Conservation (phyloP, 2,329 filamentous ascomycete genomes). For the Xylaria sp. region DNA sequence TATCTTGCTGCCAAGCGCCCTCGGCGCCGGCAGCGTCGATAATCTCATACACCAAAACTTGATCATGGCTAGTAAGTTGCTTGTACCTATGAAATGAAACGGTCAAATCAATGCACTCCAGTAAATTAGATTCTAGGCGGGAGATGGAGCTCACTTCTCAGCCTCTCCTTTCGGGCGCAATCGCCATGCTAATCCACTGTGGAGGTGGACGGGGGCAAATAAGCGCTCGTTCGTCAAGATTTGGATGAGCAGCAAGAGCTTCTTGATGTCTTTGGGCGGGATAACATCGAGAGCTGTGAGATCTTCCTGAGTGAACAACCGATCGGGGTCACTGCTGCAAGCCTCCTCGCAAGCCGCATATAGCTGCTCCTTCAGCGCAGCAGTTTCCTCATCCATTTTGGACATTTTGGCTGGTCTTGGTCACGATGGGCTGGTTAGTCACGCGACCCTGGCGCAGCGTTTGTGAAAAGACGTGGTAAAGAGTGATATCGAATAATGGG, state of each 20-base stretch:
- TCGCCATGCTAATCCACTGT: constrained; percentile 59
- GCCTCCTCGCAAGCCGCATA: constrained; percentile 61
- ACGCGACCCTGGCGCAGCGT: constrained; percentile 15
- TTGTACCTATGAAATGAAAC: constrained; percentile 55
- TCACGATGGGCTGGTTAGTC: constrained; percentile 12
- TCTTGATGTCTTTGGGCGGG: constrained; percentile 59
- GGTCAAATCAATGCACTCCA: not conserved
- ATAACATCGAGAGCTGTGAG: constrained; percentile 63
- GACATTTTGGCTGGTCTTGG: not conserved
- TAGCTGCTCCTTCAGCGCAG: constrained; percentile 59
- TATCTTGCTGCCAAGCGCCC: constrained; percentile 89
- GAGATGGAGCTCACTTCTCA: constrained; percentile 56
- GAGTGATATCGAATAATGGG: constrained; percentile 28
- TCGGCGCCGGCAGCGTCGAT: constrained; percentile 86
- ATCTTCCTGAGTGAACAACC: constrained; percentile 64
- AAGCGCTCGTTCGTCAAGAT: constrained; percentile 65
- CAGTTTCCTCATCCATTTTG: constrained; percentile 40
- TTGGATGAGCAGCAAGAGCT: constrained; percentile 62
- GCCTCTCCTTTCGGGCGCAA: constrained; percentile 65
- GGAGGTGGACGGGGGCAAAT: constrained; percentile 55
- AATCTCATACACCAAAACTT: constrained; percentile 82
- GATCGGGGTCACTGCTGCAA: constrained; percentile 47
- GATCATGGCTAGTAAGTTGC: constrained; percentile 70
- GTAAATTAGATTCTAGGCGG: not conserved
- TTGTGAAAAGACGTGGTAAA: constrained; percentile 29